Conservation (phyloP, 2,329 filamentous ascomycete species). For the Coniochaeta pulveracea region DNA sequence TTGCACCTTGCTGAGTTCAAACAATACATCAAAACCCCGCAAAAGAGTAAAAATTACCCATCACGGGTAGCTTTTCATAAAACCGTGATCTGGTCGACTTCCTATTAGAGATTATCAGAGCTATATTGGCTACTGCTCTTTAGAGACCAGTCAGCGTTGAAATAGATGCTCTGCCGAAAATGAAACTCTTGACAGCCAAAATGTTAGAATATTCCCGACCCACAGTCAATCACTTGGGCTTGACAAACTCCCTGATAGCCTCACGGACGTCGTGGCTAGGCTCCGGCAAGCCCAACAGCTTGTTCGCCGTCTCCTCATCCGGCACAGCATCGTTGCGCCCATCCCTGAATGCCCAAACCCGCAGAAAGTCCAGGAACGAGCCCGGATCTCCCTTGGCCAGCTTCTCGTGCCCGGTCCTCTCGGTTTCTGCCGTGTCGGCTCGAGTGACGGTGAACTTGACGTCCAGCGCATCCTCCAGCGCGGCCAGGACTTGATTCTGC, state of each 20-base stretch:
- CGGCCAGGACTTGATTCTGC: slow-evolving; percentile 43
- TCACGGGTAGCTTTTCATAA: too few relatives aligned
- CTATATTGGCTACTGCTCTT: too few relatives aligned
- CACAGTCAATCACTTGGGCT: too few relatives aligned
- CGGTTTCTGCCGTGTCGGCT: slow-evolving; percentile 19
- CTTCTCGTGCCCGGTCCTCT: slow-evolving; percentile 27
- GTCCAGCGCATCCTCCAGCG: slow-evolving; percentile 39
- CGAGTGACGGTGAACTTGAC: slow-evolving; percentile 35
- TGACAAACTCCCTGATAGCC: not conserved
- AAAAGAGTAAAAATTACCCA: too few relatives aligned
- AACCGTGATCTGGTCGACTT: too few relatives aligned
- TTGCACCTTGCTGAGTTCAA: too few relatives aligned
- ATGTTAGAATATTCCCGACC: too few relatives aligned
- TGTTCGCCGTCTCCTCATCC: slow-evolving; percentile 11
- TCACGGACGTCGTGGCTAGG: not conserved
- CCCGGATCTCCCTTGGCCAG: slow-evolving; percentile 25
- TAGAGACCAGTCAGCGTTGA: too few relatives aligned
- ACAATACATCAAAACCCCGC: too few relatives aligned
- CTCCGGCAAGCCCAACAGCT: slow-evolving; percentile 15
- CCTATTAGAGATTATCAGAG: too few relatives aligned
- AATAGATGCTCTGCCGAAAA: too few relatives aligned
- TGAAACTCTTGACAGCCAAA: too few relatives aligned
- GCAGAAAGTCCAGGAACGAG: slow-evolving; percentile 17
- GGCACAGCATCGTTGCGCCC: slow-evolving; percentile 20
- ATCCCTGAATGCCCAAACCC: slow-evolving; percentile 19